Conservation (phyloP, 176 grass and related monocot genomes). For the Oryza coarctata region DNA sequence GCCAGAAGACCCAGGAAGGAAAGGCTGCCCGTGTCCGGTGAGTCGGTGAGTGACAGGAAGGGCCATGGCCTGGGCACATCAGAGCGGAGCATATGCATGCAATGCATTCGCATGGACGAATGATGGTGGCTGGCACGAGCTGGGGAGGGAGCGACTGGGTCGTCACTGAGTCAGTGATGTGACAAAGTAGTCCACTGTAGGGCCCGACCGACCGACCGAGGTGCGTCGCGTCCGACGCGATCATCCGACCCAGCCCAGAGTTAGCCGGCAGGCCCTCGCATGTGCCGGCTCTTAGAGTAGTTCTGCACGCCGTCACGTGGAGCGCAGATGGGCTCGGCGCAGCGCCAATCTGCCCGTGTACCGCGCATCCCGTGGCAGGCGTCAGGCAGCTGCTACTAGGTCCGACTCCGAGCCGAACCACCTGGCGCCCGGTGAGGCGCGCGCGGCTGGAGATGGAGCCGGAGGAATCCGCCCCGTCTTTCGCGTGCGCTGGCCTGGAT, state of each 20-base stretch:
- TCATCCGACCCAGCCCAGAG: neutral
- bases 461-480: neutral
- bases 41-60: neutral
- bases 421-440: neutral
- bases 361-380: neutral
- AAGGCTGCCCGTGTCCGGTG: neutral
- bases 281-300: neutral
- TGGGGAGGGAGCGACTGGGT: neutral
- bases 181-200: conserved; percentile 30
- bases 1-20: neutral
- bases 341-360: neutral
- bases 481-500: neutral
- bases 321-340: neutral
- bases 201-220: neutral
- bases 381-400: no score
- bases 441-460: neutral
- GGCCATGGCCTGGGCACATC: neutral
- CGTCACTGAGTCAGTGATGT: neutral
- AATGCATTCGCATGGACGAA: neutral
- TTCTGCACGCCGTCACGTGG: conserved; percentile 8
- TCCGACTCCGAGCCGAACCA: neutral
- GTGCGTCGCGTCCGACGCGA: neutral
- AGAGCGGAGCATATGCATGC: neutral
- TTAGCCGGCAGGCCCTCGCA: neutral
- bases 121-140: neutral